A percentile compares a stretch with the other conserved stretches of the same genome.
Evolutionary conservation across 441 rosid genomes (phyloP).

Genomic region (Brassica balearica): DNA sequence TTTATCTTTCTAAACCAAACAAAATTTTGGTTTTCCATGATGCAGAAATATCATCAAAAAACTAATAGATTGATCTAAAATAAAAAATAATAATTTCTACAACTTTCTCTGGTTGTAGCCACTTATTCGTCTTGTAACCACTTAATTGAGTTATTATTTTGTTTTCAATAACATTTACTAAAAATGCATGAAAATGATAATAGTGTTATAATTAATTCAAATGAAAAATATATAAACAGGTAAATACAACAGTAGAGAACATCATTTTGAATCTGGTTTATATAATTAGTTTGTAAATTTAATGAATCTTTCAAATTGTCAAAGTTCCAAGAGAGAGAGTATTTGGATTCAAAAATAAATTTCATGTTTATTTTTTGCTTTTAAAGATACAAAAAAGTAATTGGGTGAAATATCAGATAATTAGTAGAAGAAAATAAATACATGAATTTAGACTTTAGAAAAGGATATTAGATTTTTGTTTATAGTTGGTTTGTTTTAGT

Average conservation of each 20-base stretch:
- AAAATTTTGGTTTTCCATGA: no score
- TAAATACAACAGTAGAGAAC: not conserved
- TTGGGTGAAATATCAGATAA: not conserved
- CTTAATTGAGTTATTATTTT: not conserved
- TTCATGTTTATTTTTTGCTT: not conserved
- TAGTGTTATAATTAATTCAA: not conserved
- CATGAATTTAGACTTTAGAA: no score
- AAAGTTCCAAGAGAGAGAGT: not conserved
- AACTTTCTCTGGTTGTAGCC: no score
- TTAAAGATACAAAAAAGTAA: not conserved
- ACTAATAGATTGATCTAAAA: no score
- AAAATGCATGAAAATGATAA: not conserved
- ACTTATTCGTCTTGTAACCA: not conserved
- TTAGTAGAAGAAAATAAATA: no score
- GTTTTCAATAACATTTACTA: not conserved
- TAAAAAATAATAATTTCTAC: no score
- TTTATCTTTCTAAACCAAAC: no score
- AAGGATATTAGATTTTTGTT: no score
- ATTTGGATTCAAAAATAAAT: no score
- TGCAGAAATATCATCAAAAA: no score
- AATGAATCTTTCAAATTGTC: not conserved
- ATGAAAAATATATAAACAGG: not conserved
- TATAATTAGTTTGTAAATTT: not conserved
- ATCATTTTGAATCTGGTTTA: not conserved
- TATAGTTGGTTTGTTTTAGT: no score